Base-by-base conservation (phyloP, 495 filamentous ascomycete genomes). In the Alectoria sarmentosa region DNA sequence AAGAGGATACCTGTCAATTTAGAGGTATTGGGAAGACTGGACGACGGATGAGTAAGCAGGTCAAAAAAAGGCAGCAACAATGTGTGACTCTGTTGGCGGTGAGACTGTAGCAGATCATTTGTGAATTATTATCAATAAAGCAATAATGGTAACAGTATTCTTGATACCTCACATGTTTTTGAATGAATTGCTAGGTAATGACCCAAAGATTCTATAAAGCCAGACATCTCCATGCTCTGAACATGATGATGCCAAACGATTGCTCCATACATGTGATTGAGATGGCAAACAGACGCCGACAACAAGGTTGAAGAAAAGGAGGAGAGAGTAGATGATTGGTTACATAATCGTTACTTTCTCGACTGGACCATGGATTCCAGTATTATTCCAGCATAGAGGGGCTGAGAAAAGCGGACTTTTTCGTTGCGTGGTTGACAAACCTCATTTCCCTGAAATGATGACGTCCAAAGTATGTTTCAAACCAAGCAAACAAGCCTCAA, bases 371-470 rank as follows among this genome's bases (percentile, higher is more conserved):
- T 21, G 52, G 52, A 28, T 54, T 54, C 26, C 30, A 2, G 14
- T 2, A 5, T 55, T 2, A 4, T 37, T 37, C 36, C n/a, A n/a
- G n/a, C n/a, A n/a, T n/a, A n/a, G 30, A 55, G 30, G 21, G 52
- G 52, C 30, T 54, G 17, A 55, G 14, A 5, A 19, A 30, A 13
- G 19, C 57, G 34, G 57, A 59, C 38, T 4, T 15, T 26, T 60
- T 21, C 57, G 36, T 4, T 37, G 10, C 36, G 36, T 4, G 10
- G 36, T 39, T 41, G 57, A 60, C 17, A 28, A 42, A 15, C 28
- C 57, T 41, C 57, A 59, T 60, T 60, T 60, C 37, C 57, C 19
- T 21, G 36, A 39, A 60, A 39, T 60, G 28, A 60, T 41, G 57
- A 60, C 57, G 36, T 32, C 14, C 57, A 21, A 28, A 34, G 1